Evolutionary conservation across 495 filamentous ascomycete genomes (phyloP), one percentile per base, ranked within the genome.

Genomic region (Tetracladium setigerum): DNA sequence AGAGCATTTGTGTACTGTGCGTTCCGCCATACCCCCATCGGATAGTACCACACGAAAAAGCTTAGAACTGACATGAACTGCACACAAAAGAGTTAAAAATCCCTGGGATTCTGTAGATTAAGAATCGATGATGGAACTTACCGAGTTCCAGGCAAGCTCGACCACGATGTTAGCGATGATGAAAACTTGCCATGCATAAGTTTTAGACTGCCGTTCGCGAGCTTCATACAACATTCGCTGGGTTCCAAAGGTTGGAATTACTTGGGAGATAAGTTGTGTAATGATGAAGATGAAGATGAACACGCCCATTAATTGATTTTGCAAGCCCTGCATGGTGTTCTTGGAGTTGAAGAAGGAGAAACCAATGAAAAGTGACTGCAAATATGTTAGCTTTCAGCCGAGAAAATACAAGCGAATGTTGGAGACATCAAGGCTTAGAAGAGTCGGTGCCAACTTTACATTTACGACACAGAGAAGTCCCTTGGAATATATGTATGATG

Each of bases 391-490:
- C n/a, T n/a, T n/a, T n/a, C n/a, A n/a, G n/a, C n/a, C n/a, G n/a
- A n/a, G n/a, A n/a, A n/a, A n/a, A n/a, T n/a, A n/a, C n/a, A n/a
- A n/a, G n/a, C n/a, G 6, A 71, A 50, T 2, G 62, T 43, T 0
- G 11, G 67, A 5, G 95, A 64, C 71, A 90, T 81, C 69, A 95
- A 95, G 56, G 94, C 81, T 57, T 78, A 71, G 59, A 94, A 92
- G 70, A 92, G 83, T 57, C 89, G 83, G 60, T 94, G 32, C 32
- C 16, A 47, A 47, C 33, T 87, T 86, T 30, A 66, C 5, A 94
- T 62, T 70, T 89, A 79, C 67, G 92, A 92, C 55, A 92, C 80
- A 57, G 77, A 72, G 58, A 90, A 91, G 70, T 89, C 86, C 65
- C 60, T 86, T 86, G 47, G 78, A 76, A 59, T 83, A 86, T 54